Evolutionary conservation across 148 eudicot genomes (phyloP).

Genomic region (Chenopodium berlandieri): DNA sequence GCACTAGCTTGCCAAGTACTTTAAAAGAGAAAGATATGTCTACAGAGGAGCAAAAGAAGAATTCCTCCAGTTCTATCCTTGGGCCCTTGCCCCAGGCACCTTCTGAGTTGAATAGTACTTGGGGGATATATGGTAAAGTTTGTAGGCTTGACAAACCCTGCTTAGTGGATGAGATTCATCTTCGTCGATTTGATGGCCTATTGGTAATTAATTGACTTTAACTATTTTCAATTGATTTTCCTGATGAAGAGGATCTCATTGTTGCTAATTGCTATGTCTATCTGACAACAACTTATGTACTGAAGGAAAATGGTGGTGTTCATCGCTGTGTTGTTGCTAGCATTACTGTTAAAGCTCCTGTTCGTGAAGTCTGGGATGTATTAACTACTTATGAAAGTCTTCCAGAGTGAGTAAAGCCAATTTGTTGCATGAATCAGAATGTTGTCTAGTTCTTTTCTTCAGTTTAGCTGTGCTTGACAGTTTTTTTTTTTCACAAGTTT

Average conservation of each 20-base stretch:
- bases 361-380: conserved; percentile 87
- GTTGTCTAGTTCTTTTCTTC: background rate
- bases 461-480: background rate
- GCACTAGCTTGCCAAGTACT: conserved; percentile 23
- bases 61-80: conserved; percentile 38
- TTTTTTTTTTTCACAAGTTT: background rate
- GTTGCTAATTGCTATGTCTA: conserved; percentile 10
- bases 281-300: conserved; percentile 31
- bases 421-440: background rate
- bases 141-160: conserved; percentile 75
- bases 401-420: conserved; percentile 69
- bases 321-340: conserved; percentile 93
- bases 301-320: conserved; percentile 98
- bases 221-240: conserved; percentile 20
- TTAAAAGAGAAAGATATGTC: conserved; percentile 28
- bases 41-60: conserved; percentile 39
- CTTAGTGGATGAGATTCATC: conserved; percentile 92
- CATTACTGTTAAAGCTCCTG: conserved; percentile 94
- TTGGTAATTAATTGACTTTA: conserved; percentile 53
- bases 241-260: conserved; percentile 13
- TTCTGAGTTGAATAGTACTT: conserved; percentile 55
- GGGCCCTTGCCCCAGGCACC: conserved; percentile 48
- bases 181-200: conserved; percentile 95
- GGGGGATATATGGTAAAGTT: conserved; percentile 84
- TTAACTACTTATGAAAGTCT: conserved; percentile 94